Base-by-base conservation (phyloP, 306 rosid species). In the Oxytropis ochrocephala region DNA sequence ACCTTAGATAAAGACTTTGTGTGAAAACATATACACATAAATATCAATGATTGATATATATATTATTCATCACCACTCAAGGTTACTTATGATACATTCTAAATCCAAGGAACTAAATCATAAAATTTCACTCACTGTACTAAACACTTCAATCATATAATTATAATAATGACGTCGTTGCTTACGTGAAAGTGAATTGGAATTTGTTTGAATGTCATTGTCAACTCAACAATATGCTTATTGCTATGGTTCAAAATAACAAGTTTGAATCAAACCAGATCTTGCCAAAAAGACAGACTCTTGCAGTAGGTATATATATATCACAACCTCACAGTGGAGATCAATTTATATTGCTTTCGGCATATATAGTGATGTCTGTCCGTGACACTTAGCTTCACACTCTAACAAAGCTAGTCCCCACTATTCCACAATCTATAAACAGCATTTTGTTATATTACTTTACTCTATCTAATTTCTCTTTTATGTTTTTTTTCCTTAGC, bases 161-260 rank as follows among this genome's bases (percentile, higher is more conserved):
- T 12, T 44, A 58, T 10, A 46, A 59, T 71, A 46, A 59, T 70
- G 81, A 72, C 78, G 77, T 56, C 78, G 32, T 50, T 13, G 19
- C 77, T 78, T 55, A 78, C 74, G 78, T 29, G 12, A 71, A 71
- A 63, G 58, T 11, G 12, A 11, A 21, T 36, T 12, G 52, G 49
- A 64, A 19, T 4, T 5, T 46, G 12, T 17, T 33, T 2, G 13
- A 16, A 54, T 8, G 32, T 47, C 14, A 71, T 32, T 5, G 3
- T 69, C 39, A 42, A 54, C 36, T 5, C 27, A 42, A 54, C 36
- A 53, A 8, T n/a, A 7, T 1, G 24, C 13, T 6, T 14, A 27
- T 6, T 5, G 35, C 2, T 44, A 1, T n/a, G 7, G 49, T 12
- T 44, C 17, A 44, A 44, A 44, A 12, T 4, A 44, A 44, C 6